These are phyloP conservation scores for Magnusiomyces starmeri DNA, from an alignment of 1,139 yeast species.

Conservation along the genomic window DNA sequence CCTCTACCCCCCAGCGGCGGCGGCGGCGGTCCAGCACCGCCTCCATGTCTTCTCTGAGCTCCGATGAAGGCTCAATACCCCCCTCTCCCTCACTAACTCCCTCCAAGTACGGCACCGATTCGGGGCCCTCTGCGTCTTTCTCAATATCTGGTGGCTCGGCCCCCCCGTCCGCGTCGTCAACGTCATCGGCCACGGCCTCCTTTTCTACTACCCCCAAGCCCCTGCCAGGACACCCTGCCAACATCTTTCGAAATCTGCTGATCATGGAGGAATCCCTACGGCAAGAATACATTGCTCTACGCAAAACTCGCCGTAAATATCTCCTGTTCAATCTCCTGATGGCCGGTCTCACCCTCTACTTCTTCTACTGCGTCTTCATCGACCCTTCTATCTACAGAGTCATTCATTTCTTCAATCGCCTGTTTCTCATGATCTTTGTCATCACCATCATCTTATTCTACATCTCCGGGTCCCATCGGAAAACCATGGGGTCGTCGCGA, in stretches of 20 bases:
- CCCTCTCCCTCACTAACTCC: no score
- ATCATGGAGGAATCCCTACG: constrained; percentile 80
- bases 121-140: neutral
- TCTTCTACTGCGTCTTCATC: constrained; percentile 29
- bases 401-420: constrained; percentile 40
- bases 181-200: no score
- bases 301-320: constrained; percentile 63
- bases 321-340: constrained; percentile 57
- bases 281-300: constrained; percentile 69
- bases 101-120: no score
- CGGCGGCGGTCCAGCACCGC: constrained; percentile 15
- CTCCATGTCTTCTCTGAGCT: constrained; percentile 3
- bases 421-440: constrained; percentile 56
- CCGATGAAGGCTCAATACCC: neutral
- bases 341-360: constrained; percentile 28
- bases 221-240: constrained; percentile 23
- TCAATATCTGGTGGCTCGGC: neutral
- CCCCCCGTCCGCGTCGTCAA: constrained; percentile 9
- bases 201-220: constrained; percentile 6
- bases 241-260: constrained; percentile 50
- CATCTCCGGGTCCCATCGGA: constrained; percentile 79
- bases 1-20: constrained; percentile 12
- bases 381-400: constrained; percentile 33
- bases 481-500: constrained; percentile 78
- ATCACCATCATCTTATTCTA: constrained; percentile 73